Conservation (phyloP, 2,329 filamentous ascomycete genomes). For the Pyrenochaeta sp. region DNA sequence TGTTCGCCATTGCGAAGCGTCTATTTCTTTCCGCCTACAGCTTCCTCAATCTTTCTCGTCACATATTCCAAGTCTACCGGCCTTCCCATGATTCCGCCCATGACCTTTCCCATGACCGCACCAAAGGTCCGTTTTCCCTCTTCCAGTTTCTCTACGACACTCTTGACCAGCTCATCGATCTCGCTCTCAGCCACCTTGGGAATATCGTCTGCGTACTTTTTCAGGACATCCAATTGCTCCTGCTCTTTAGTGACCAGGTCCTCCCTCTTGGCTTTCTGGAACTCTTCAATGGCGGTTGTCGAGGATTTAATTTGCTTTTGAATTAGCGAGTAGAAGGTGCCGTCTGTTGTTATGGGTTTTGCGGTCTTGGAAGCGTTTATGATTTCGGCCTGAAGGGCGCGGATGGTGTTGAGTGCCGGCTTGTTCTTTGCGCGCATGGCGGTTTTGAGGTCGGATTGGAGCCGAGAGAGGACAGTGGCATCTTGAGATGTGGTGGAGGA, state of each 20-base stretch:
- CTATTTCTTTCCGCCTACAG: slow-evolving; percentile 32
- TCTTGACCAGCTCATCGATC: slow-evolving; percentile 62
- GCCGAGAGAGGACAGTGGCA: slow-evolving; percentile 49
- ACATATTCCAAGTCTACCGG: slow-evolving; percentile 69
- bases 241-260: slow-evolving; percentile 77
- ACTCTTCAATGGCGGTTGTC: slow-evolving; percentile 68
- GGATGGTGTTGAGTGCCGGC: slow-evolving; percentile 71
- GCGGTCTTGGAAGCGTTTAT: slow-evolving; percentile 78
- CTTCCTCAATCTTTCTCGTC: slow-evolving; percentile 65
- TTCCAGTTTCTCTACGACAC: slow-evolving; percentile 61
- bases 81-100: slow-evolving; percentile 66
- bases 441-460: slow-evolving; percentile 56
- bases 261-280: slow-evolving; percentile 66
- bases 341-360: slow-evolving; percentile 73
- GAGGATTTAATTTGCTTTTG: slow-evolving; percentile 67
- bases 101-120: slow-evolving; percentile 67
- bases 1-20: neutral
- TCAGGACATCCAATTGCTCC: slow-evolving; percentile 68
- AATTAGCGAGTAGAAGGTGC: slow-evolving; percentile 72
- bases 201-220: slow-evolving; percentile 69
- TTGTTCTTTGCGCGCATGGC: slow-evolving; percentile 59
- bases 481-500: slow-evolving; percentile 23
- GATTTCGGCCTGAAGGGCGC: slow-evolving; percentile 71
- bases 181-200: slow-evolving; percentile 66
- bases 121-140: slow-evolving; percentile 62